Base-by-base conservation (phyloP, 208 protist species). In the Wallacemonas rigidus region DNA sequence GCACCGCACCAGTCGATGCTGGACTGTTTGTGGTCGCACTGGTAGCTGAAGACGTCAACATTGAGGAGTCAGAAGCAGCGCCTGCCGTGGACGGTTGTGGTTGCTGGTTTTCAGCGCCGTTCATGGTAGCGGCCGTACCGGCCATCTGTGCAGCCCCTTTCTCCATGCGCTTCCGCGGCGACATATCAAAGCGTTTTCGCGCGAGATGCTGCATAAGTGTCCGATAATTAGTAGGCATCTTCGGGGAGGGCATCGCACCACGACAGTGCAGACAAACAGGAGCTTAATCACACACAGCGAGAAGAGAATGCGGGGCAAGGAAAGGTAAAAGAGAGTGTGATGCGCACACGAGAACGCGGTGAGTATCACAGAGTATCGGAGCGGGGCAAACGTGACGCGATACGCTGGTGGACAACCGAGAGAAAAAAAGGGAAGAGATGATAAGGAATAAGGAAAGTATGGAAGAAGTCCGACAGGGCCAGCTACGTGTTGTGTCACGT, bases 111-210 rank as follows among this genome's bases (percentile, higher is more conserved):
- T 62, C 40, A 8, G 38, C 62, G 15, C 1, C 15, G 14, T 11
- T 50, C 12, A 4, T 40, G 36, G 56, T 38, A 62, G 45, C 6
- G 45, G 63, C 53, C 69, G 41, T 26, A 68, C 36, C 15, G 6
- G 3, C 43, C 6, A 8, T 69, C 38, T 1, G 48, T 12, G n/a
- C 64, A 38, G 70, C 80, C 15, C 64, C 74, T 17, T 54, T 55
- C 53, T 67, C 71, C 26, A 84, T 76, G 47, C 63, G 74, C 36
- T 71, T 71, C 47, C 72, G 69, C 12, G 73, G 81, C 12, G 74
- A 74, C 43, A 71, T 78, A 35, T 75, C 82, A 9, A 79, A 57
- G 14, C 69, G 71, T 39, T 64, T 76, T 2, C 83, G 57, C 0
- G 78, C 71, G 2, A 82, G 50, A 9, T 64, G 40, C 70, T 87